Percentiles rank a stretch among this genome's conserved stretches.
Evolutionary conservation across 805 yeast genomes (phyloP).

Genomic region (Metahyphopichia silvanorum): DNA sequence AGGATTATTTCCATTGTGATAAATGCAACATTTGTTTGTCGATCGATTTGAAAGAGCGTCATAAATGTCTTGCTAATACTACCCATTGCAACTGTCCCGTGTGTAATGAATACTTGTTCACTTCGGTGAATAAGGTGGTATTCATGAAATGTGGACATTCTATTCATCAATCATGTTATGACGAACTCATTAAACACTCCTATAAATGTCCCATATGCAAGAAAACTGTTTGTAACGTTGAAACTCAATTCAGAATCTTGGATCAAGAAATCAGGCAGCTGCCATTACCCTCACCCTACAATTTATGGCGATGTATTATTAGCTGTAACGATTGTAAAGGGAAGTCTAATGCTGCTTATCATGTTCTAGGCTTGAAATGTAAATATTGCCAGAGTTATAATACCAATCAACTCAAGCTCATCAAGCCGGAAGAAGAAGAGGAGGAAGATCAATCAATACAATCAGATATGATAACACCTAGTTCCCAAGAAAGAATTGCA

Average conservation of each 20-base stretch:
- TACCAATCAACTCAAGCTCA: conserved; percentile 67
- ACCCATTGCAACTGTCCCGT: conserved; percentile 92
- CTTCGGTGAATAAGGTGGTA: conserved; percentile 76
- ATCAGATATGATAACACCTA: conserved; percentile 10
- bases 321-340: conserved; percentile 88
- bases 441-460: conserved; percentile 20
- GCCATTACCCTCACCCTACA: conserved; percentile 77
- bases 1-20: conserved; percentile 89
- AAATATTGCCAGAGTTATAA: conserved; percentile 85
- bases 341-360: conserved; percentile 70
- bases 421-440: conserved; percentile 61
- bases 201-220: conserved; percentile 92
- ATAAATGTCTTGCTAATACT: conserved; percentile 80
- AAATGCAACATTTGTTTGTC: conserved; percentile 87
- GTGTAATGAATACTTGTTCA: conserved; percentile 87
- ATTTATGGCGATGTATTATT: conserved; percentile 69
- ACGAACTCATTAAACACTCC: conserved; percentile 74
- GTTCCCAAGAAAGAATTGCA: conserved; percentile 6
- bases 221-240: conserved; percentile 81
- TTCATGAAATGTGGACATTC: conserved; percentile 96
- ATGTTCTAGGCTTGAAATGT: conserved; percentile 84
- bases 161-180: conserved; percentile 81
- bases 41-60: conserved; percentile 71
- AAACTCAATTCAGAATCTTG: conserved; percentile 78
- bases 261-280: conserved; percentile 79